These are phyloP conservation scores for Spathaspora hagerdaliae DNA, from an alignment of 805 yeast genomes.

Conservation along the genomic window DNA sequence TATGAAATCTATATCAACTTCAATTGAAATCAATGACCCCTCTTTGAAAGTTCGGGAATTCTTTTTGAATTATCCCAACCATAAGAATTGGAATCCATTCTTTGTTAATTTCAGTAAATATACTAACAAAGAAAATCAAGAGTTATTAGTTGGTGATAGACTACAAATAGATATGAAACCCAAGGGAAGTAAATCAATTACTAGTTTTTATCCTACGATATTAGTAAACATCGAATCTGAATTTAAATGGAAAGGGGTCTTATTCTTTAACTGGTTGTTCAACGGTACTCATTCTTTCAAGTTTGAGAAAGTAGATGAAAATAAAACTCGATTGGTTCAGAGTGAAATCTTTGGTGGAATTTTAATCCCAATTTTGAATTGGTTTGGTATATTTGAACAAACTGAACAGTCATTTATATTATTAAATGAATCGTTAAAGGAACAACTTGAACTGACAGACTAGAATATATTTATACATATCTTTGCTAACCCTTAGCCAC, in stretches of 20 bases:
- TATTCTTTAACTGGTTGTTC: constrained; percentile 8
- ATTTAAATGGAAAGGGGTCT: constrained; percentile 10
- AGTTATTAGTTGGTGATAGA: constrained; percentile 6
- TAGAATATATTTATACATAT: not conserved
- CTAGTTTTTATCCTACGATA: constrained; percentile 7
- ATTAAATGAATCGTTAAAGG: constrained; percentile 11
- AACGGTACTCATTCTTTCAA: constrained; percentile 9
- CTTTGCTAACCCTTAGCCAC: too few relatives aligned
- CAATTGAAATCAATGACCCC: constrained; percentile 9
- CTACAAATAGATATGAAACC: constrained; percentile 8
- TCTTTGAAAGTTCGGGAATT: constrained; percentile 5
- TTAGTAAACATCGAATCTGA: not conserved
- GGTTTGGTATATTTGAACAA: constrained; percentile 5
- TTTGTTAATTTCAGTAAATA: constrained; percentile 5
- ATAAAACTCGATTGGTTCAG: constrained; percentile 8
- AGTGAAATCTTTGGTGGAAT: constrained; percentile 11
- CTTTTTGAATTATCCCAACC: constrained; percentile 8
- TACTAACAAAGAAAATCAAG: not conserved
- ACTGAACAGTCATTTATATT: constrained; percentile 7
- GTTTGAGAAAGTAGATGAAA: constrained; percentile 5
- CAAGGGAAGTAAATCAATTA: constrained; percentile 1
- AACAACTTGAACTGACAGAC: constrained; percentile 7
- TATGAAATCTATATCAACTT: constrained; percentile 4
- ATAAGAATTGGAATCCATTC: constrained; percentile 12
- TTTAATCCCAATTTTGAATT: constrained; percentile 3